Percentiles rank a stretch among this genome's conserved stretches.
Conservation (phyloP, 2,329 filamentous ascomycete genomes). For the Claviceps maximensis region DNA sequence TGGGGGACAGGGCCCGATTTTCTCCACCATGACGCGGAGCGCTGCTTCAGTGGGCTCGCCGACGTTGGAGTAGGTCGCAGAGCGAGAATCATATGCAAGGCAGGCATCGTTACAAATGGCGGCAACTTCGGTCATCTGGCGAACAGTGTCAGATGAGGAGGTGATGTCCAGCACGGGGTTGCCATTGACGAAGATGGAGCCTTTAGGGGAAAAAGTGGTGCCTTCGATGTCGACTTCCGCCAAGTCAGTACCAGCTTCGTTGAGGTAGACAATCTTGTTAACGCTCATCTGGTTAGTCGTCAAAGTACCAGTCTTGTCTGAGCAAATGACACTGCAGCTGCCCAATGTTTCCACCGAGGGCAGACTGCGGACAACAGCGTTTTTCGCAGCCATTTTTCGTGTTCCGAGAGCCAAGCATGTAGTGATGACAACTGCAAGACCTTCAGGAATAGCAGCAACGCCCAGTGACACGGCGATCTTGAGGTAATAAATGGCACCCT, state of each 20-base stretch:
- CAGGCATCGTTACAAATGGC: constrained; percentile 81
- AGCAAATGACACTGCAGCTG: constrained; percentile 99
- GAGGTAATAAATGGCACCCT: constrained; percentile 97
- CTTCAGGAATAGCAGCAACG: constrained; percentile 94
- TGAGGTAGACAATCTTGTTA: constrained; percentile 78
- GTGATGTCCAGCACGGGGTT: constrained; percentile 56
- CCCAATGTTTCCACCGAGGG: constrained; percentile 95
- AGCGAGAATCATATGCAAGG: constrained; percentile 68
- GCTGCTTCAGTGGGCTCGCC: constrained; percentile 95
- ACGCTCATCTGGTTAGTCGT: constrained; percentile 99
- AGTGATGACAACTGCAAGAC: constrained; percentile 96
- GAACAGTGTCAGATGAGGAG: constrained; percentile 60
- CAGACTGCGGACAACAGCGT: constrained; percentile 88
- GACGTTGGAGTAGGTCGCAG: constrained; percentile 62
- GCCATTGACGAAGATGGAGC: constrained; percentile 56
- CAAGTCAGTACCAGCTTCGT: constrained; percentile 56
- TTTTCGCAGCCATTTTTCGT: constrained; percentile 97
- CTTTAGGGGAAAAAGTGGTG: constrained; percentile 80
- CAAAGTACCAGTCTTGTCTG: constrained; percentile 95
- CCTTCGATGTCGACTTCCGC: constrained; percentile 85
- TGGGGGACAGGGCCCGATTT: constrained; percentile 72
- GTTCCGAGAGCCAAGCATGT: constrained; percentile 93
- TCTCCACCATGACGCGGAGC: constrained; percentile 80
- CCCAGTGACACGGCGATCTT: constrained; percentile 98
- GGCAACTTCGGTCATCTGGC: constrained; percentile 60